A percentile compares a stretch with the other conserved stretches of the same genome.
phyloP scores from a whole-genome alignment of 495 filamentous ascomycete genomes.

The Penicillium roqueforti region DNA sequence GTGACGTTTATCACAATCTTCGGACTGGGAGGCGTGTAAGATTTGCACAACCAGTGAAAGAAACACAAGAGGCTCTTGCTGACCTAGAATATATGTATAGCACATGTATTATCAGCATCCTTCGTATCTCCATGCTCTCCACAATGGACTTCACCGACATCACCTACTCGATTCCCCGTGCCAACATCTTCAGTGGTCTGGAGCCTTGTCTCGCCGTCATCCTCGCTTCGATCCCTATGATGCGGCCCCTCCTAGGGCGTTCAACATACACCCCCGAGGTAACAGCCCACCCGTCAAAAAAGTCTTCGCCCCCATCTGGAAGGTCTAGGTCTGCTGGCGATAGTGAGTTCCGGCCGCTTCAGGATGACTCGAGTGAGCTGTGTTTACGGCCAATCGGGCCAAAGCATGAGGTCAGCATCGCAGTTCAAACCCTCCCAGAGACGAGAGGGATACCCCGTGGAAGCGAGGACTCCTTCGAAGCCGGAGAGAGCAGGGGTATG shows the following conservation, averaged over 20 bases:
- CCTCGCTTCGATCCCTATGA: slow-evolving; percentile 20
- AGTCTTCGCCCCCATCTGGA: background rate
- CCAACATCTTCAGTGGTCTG: slow-evolving; percentile 20
- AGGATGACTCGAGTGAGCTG: background rate
- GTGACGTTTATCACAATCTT: background rate
- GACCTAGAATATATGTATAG: background rate
- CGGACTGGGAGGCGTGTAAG: background rate
- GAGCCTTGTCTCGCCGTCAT: slow-evolving; percentile 22
- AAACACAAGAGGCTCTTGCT: background rate
- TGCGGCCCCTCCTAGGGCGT: slow-evolving; percentile 18
- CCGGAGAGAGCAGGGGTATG: background rate
- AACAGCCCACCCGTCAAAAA: background rate
- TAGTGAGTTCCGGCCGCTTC: background rate
- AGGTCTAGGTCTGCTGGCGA: background rate
- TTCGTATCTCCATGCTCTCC: background rate
- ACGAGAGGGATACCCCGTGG: background rate
- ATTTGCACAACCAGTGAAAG: background rate
- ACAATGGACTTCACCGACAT: background rate
- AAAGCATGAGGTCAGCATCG: background rate
- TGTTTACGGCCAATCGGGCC: background rate
- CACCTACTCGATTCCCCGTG: slow-evolving; percentile 7
- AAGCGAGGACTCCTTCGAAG: no score
- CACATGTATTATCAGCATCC: background rate
- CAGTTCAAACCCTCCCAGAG: background rate
- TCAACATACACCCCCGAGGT: background rate